phyloP scores from a whole-genome alignment of 768 basidiomycete species.

The Podaxis pistillaris region DNA sequence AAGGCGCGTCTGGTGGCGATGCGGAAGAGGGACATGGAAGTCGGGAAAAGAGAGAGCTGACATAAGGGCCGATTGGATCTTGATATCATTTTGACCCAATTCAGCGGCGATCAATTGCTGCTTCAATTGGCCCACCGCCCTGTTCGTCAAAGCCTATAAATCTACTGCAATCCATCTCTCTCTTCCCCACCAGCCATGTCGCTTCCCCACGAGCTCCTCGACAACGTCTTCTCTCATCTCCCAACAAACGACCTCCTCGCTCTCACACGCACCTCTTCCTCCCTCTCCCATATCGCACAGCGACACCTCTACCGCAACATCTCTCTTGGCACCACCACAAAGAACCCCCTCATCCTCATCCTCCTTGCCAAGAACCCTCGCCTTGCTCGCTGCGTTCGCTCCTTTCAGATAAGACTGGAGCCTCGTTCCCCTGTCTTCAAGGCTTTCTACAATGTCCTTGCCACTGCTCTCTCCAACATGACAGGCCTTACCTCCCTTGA shows the following conservation, averaged over 20 bases:
- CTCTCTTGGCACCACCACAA: conserved; percentile 39
- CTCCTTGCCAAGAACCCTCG: conserved; percentile 57
- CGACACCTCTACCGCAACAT: conserved; percentile 64
- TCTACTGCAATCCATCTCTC: conserved; percentile 9
- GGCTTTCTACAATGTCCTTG: conserved; percentile 48
- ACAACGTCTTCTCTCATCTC: conserved; percentile 40
- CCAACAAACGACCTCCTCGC: conserved; percentile 40
- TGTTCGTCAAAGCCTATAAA: conserved; percentile 18
- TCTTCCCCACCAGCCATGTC: conserved; percentile 24
- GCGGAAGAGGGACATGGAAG: conserved; percentile 15
- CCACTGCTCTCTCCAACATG: conserved; percentile 59
- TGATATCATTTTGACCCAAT: conserved; percentile 10
- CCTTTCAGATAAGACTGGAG: conserved; percentile 55
- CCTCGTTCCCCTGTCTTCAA: conserved; percentile 38
- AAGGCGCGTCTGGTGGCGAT: conserved; percentile 9
- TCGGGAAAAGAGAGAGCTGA: conserved; percentile 16
- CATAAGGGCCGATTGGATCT: conserved; percentile 16
- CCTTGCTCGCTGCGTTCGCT: conserved; percentile 60
- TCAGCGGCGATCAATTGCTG: conserved; percentile 37
- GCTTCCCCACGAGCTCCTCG: conserved; percentile 65
- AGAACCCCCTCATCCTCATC: conserved; percentile 46
- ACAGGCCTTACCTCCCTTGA: conserved; percentile 55
- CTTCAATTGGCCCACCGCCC: conserved; percentile 27
- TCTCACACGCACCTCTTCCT: conserved; percentile 42
- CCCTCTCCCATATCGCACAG: conserved; percentile 49